Conservation (phyloP, 1,284 basidiomycete species). For the Trametes pubescens region DNA sequence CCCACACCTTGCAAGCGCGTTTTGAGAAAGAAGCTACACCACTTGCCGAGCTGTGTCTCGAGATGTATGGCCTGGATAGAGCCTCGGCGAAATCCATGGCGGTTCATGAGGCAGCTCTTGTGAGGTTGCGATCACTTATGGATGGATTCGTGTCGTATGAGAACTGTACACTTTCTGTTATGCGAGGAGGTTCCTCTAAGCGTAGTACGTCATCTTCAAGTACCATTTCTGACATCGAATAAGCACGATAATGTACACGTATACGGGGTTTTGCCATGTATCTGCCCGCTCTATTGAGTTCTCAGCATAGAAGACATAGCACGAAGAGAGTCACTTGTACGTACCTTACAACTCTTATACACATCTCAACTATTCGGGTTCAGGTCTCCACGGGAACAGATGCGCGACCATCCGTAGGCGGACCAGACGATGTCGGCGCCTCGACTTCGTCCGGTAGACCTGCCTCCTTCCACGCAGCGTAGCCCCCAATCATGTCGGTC, state of each 20-base stretch:
- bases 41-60: neutral
- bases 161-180: neutral
- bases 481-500: conserved; percentile 79
- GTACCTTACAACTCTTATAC: neutral
- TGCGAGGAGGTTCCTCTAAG: too few species aligned
- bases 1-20: too few species aligned
- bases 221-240: too few species aligned
- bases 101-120: neutral
- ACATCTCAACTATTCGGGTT: neutral
- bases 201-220: too few species aligned
- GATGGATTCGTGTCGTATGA: neutral
- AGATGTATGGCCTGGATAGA: neutral
- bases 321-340: neutral
- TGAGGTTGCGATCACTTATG: neutral
- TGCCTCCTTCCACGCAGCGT: conserved; percentile 70
- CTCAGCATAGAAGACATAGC: too few species aligned
- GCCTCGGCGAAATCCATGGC: neutral
- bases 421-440: conserved; percentile 24
- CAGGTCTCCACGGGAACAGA: conserved; percentile 17
- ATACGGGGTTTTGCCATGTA: too few species aligned
- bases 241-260: too few species aligned
- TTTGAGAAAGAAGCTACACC: too few species aligned
- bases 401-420: conserved; percentile 24
- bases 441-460: conserved; percentile 58
- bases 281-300: too few species aligned